These are phyloP conservation scores for Yamagishiella unicocca DNA, from an alignment of 139 green algal species.

Conservation along the genomic window DNA sequence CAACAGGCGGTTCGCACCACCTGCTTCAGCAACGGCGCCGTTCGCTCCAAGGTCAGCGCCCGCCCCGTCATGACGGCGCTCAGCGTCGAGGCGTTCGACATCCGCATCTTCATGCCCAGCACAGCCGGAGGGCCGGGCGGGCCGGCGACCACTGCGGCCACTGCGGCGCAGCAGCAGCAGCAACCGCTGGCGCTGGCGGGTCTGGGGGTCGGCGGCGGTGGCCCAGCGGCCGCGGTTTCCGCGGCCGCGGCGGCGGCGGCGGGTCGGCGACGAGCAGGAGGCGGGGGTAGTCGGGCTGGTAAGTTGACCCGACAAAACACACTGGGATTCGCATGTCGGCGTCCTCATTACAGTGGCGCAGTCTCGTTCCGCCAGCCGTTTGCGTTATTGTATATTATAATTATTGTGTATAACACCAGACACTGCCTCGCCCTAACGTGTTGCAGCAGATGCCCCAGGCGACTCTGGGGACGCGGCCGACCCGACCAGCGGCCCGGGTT, in stretches of 20 bases:
- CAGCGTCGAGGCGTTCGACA: conserved; percentile 33
- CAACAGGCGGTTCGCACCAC: not conserved
- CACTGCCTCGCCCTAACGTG: not conserved
- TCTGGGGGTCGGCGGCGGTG: not conserved
- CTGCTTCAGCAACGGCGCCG: not conserved
- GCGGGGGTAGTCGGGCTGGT: too few species aligned
- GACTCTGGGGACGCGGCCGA: not conserved
- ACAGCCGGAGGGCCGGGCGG: not conserved
- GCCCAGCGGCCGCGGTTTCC: not conserved
- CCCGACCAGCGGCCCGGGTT: not conserved
- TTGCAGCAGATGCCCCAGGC: not conserved
- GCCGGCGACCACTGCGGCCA: not conserved
- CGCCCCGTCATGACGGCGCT: conserved; percentile 25
- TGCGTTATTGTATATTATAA: too few species aligned
- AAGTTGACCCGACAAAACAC: too few species aligned
- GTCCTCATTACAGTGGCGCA: too few species aligned
- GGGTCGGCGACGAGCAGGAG: not conserved
- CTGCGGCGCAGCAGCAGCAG: not conserved
- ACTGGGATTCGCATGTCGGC: too few species aligned
- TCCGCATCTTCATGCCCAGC: conserved; percentile 10
- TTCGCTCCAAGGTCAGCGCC: not conserved
- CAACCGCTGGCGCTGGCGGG: not conserved
- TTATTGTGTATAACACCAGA: too few species aligned
- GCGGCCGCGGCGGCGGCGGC: not conserved
- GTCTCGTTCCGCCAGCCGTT: too few species aligned